Conservation (phyloP, 148 eudicot genomes). For the Diospyros lotus region DNA sequence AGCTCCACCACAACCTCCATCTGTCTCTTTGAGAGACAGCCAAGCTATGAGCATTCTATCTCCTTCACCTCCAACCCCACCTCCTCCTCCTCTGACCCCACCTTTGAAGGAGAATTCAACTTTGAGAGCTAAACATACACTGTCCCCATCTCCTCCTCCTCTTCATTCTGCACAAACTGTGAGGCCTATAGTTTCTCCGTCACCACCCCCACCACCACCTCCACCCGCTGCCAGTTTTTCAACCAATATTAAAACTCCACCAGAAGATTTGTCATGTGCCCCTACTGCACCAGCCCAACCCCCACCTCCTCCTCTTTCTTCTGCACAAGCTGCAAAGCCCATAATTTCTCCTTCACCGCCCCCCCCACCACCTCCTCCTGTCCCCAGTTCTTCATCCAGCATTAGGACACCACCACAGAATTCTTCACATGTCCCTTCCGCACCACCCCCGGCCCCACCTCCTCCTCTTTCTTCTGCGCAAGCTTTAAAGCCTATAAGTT, state of each 20-base stretch:
- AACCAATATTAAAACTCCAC: too few species aligned
- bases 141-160: slow-evolving; percentile 11
- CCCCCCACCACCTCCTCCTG: slow-evolving; percentile 24
- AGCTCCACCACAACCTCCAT: slow-evolving; percentile 14
- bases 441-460: slow-evolving; percentile 13
- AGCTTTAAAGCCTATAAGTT: slow-evolving; percentile 6
- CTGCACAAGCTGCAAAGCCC: background rate
- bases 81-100: slow-evolving; percentile 14
- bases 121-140: background rate
- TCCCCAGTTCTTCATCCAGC: slow-evolving; percentile 11
- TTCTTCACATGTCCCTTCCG: too few species aligned
- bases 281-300: background rate
- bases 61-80: slow-evolving; percentile 16
- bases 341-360: background rate
- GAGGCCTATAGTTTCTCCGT: background rate
- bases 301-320: slow-evolving; percentile 16
- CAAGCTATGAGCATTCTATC: background rate
- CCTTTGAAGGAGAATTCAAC: slow-evolving; percentile 9
- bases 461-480: slow-evolving; percentile 22
- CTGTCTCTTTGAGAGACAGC: slow-evolving; percentile 11
- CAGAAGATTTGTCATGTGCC: too few species aligned
- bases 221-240: slow-evolving; percentile 23
- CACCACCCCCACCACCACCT: slow-evolving; percentile 13
- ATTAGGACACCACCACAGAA: too few species aligned
- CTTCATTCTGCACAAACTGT: slow-evolving; percentile 8